A percentile compares a stretch with the other conserved stretches of the same genome.
phyloP scores from a whole-genome alignment of 1,139 yeast species.

The Candida sanyaensis region DNA sequence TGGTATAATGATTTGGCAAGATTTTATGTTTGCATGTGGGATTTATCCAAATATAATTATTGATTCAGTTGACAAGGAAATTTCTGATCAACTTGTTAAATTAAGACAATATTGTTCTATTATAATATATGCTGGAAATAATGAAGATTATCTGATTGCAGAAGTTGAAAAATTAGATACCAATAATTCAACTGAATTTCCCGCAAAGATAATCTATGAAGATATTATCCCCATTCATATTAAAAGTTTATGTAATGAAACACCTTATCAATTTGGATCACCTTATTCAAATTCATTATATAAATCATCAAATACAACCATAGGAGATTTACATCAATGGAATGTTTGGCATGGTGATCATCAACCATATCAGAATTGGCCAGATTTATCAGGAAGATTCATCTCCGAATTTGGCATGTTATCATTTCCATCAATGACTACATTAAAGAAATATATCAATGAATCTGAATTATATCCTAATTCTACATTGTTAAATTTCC shows the following conservation, averaged over 20 bases:
- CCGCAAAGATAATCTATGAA: constrained; percentile 44
- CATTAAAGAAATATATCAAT: constrained; percentile 31
- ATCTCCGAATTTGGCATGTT: constrained; percentile 52
- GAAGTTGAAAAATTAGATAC: constrained; percentile 32
- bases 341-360: constrained; percentile 51
- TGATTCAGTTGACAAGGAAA: constrained; percentile 32
- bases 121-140: constrained; percentile 42
- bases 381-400: constrained; percentile 40
- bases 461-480: constrained; percentile 37
- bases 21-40: constrained; percentile 56
- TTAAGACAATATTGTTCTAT: constrained; percentile 38
- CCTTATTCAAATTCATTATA: constrained; percentile 38
- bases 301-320: constrained; percentile 30
- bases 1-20: constrained; percentile 52
- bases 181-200: constrained; percentile 32
- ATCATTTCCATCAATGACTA: constrained; percentile 34
- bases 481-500: constrained; percentile 36
- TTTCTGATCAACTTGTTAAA: constrained; percentile 33
- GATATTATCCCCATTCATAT: constrained; percentile 31
- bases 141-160: constrained; percentile 50
- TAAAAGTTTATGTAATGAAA: constrained; percentile 17
- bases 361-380: constrained; percentile 46
- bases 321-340: constrained; percentile 53
- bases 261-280: constrained; percentile 44
- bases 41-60: constrained; percentile 42